Conservation (phyloP, 768 basidiomycete species). For the Tricholoma terreum region DNA sequence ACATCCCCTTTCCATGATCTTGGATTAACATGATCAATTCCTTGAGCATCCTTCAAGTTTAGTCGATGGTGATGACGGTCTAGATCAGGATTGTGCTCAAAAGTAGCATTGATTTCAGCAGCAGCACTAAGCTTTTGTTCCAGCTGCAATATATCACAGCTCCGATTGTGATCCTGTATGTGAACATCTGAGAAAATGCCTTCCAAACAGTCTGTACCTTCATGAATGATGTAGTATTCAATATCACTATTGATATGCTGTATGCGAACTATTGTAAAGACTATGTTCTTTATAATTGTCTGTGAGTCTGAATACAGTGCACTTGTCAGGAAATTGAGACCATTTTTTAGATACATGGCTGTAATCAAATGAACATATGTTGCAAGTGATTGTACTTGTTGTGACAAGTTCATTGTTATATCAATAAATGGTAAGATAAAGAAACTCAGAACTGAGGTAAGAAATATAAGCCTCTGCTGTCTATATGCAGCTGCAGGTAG, state of each 20-base stretch:
- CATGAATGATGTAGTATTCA: conserved; percentile 16
- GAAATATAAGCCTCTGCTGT: background rate
- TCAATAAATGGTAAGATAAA: background rate
- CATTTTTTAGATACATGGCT: conserved; percentile 15
- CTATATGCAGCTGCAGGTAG: background rate
- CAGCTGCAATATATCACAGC: conserved; percentile 22
- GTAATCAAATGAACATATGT: background rate
- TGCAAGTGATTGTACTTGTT: background rate
- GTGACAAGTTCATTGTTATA: background rate
- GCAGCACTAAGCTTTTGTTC: conserved; percentile 16
- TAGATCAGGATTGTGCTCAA: background rate
- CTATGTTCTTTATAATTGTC: conserved; percentile 22
- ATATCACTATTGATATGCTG: conserved; percentile 2
- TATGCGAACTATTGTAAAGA: conserved; percentile 19
- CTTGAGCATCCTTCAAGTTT: background rate
- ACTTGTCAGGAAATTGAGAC: conserved; percentile 14
- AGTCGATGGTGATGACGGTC: background rate
- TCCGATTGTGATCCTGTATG: conserved; percentile 19
- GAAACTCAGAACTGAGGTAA: background rate
- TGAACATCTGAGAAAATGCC: conserved; percentile 19
- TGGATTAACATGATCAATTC: conserved; percentile 3
- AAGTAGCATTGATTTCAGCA: conserved; percentile 13
- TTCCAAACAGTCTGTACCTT: conserved; percentile 27
- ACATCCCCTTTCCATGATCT: background rate
- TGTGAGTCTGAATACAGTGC: conserved; percentile 24